Conservation (phyloP, 164 flowering plant species). For the Pachysandra terminalis region DNA sequence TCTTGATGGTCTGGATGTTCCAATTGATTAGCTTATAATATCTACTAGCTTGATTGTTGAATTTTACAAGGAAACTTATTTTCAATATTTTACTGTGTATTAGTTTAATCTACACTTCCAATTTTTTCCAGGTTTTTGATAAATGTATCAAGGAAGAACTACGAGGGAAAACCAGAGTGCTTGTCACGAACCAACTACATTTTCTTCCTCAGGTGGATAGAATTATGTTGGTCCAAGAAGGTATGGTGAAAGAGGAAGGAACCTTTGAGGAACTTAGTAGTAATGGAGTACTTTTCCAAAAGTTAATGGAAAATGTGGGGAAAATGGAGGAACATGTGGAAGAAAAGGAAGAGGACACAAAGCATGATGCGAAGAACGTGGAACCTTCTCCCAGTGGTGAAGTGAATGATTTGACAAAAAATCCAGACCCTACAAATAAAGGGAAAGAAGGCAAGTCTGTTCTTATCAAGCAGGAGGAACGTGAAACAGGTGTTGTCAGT, state of each 20-base stretch:
- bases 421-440: slow-evolving; percentile 34
- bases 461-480: slow-evolving; percentile 91
- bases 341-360: slow-evolving; percentile 46
- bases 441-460: slow-evolving; percentile 71
- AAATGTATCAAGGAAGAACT: slow-evolving; percentile 86
- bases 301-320: slow-evolving; percentile 97
- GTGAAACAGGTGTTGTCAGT: slow-evolving; percentile 98
- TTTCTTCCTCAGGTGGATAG: slow-evolving; percentile 94
- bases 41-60: background rate
- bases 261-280: slow-evolving; percentile 87
- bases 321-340: slow-evolving; percentile 94
- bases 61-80: background rate
- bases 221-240: slow-evolving; percentile 87
- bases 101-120: background rate
- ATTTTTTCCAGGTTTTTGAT: slow-evolving; percentile 72
- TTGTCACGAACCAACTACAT: slow-evolving; percentile 97
- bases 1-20: background rate
- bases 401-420: slow-evolving; percentile 33
- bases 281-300: slow-evolving; percentile 69
- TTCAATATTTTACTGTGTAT: background rate
- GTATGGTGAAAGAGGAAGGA: slow-evolving; percentile 91
- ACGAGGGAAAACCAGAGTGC: slow-evolving; percentile 80
- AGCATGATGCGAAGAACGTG: slow-evolving; percentile 29
- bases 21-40: background rate
- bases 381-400: slow-evolving; percentile 53